Percentiles rank a stretch among this genome's conserved stretches.
Conservation (phyloP, 2,329 filamentous ascomycete species). For the Xylariaceae sp. region DNA sequence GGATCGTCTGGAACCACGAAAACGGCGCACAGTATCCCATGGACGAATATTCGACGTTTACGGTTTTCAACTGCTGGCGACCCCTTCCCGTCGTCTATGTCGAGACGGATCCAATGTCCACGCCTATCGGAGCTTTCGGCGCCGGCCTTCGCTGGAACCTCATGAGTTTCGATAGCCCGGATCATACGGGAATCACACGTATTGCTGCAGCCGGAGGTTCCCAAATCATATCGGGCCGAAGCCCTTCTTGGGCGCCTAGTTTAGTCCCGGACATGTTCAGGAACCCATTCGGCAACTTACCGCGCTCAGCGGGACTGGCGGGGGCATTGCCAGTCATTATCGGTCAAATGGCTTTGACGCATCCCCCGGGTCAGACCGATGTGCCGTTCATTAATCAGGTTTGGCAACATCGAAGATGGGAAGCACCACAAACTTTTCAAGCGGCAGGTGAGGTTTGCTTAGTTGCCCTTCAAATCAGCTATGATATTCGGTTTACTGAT, state of each 20-base stretch:
- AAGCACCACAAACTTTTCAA: background rate
- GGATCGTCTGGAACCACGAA: background rate
- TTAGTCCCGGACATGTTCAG: constrained; percentile 24
- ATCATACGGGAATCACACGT: constrained; percentile 18
- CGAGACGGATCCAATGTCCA: constrained; percentile 19
- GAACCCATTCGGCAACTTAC: background rate
- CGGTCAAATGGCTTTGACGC: constrained; percentile 31
- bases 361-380: constrained; percentile 14
- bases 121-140: background rate
- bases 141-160: background rate
- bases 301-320: constrained; percentile 16
- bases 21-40: background rate
- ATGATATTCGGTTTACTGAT: background rate
- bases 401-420: background rate
- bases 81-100: constrained; percentile 27
- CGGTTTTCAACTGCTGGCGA: constrained; percentile 29
- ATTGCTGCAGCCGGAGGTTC: background rate
- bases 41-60: constrained; percentile 16
- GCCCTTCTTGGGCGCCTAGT: constrained; percentile 29
- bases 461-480: background rate
- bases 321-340: constrained; percentile 27
- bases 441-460: background rate
- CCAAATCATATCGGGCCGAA: constrained; percentile 12
- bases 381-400: constrained; percentile 21
- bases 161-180: constrained; percentile 17